These are phyloP conservation scores for Hygrocybe punicea DNA, from an alignment of 768 basidiomycete genomes.

Conservation along the genomic window DNA sequence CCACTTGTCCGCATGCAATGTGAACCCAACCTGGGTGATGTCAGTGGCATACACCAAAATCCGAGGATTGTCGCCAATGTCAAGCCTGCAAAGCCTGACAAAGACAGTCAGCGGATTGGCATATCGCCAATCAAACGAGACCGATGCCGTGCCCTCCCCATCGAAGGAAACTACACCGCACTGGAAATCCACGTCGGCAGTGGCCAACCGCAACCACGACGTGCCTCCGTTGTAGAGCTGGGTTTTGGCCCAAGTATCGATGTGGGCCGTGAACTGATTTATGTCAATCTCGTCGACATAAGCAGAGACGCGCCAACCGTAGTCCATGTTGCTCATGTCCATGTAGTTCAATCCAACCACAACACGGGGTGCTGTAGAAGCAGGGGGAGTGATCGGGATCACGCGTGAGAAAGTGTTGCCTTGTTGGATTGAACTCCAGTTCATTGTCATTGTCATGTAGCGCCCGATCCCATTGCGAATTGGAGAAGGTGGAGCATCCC, in stretches of 20 bases:
- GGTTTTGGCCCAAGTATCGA: neutral
- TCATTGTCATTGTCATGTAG: neutral
- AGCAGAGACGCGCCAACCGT: neutral
- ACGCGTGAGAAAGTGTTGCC: neutral
- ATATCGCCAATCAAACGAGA: neutral
- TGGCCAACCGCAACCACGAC: neutral
- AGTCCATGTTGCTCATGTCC: neutral
- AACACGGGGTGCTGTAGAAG: neutral
- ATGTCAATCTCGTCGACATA: neutral
- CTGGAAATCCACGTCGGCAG: neutral
- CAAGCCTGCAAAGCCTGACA: neutral
- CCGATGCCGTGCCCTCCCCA: neutral
- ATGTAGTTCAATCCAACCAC: neutral
- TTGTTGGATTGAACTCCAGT: neutral
- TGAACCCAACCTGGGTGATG: neutral
- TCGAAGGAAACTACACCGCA: neutral
- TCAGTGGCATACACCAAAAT: neutral
- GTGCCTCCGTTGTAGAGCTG: neutral
- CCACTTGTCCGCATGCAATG: neutral
- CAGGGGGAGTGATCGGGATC: neutral
- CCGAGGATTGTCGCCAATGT: neutral
- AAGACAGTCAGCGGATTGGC: neutral
- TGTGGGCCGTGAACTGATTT: neutral
- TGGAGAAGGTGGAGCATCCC: neutral
- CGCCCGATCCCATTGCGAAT: neutral